Conservation (phyloP, 176 grass and related monocot genomes). For the Musa acuminata region DNA sequence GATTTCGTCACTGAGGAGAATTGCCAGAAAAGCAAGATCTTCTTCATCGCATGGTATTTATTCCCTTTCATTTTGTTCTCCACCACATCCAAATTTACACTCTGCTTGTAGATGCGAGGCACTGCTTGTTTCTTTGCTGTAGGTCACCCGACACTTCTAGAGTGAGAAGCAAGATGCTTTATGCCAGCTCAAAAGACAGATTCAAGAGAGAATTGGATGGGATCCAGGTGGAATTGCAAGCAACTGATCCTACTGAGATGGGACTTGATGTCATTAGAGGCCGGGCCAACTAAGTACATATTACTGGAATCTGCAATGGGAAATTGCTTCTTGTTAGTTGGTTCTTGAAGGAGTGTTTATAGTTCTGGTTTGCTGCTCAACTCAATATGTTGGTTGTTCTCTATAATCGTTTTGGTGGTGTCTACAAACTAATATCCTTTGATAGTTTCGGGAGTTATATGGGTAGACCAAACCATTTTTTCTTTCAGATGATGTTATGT, state of each 20-base stretch:
- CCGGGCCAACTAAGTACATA: slow-evolving; percentile 24
- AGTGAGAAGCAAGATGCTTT: slow-evolving; percentile 88
- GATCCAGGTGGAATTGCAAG: slow-evolving; percentile 70
- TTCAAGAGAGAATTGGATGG: slow-evolving; percentile 52
- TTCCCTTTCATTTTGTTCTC: not conserved
- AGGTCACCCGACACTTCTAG: slow-evolving; percentile 57
- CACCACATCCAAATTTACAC: not conserved
- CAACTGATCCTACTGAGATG: slow-evolving; percentile 63
- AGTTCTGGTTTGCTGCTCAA: not conserved
- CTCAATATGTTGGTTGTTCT: not conserved
- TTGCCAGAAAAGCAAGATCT: slow-evolving; percentile 86
- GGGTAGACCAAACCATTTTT: not conserved
- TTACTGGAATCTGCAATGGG: slow-evolving; percentile 13
- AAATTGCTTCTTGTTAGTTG: slow-evolving; percentile 14
- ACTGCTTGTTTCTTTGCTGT: slow-evolving; percentile 2
- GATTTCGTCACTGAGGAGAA: slow-evolving; percentile 70
- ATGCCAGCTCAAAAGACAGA: slow-evolving; percentile 53
- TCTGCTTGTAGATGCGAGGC: slow-evolving; percentile 1
- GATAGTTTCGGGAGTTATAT: not conserved
- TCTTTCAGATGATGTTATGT: not conserved
- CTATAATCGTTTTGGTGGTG: not conserved
- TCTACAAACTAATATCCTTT: not conserved
- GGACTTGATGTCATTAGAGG: slow-evolving; percentile 55
- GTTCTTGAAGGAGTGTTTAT: slow-evolving; percentile 19
- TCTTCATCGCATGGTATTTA: slow-evolving; percentile 84